These are phyloP conservation scores for Ustilago tritici DNA, from an alignment of 1,284 basidiomycete genomes.

Conservation along the genomic window DNA sequence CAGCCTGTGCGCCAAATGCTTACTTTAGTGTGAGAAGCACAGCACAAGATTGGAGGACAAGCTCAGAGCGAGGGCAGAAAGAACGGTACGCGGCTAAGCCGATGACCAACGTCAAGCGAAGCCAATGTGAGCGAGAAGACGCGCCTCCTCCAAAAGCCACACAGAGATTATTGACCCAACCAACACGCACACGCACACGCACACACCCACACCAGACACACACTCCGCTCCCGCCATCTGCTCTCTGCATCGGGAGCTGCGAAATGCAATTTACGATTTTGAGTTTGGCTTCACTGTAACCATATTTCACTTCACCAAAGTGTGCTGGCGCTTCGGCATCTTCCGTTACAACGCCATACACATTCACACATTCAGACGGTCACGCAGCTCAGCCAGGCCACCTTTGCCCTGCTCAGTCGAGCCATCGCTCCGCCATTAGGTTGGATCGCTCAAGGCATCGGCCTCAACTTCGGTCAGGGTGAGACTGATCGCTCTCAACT, in stretches of 20 bases:
- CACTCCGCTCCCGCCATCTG: not conserved
- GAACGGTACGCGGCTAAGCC: not conserved
- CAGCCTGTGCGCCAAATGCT: no score
- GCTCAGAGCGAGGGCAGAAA: not conserved
- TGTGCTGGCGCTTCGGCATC: not conserved
- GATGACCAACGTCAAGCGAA: not conserved
- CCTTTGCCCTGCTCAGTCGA: slow-evolving; percentile 1
- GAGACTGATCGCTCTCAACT: not conserved
- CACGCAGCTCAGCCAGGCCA: not conserved
- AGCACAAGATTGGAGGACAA: not conserved
- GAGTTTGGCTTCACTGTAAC: not conserved
- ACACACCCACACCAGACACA: not conserved
- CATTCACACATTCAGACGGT: not conserved
- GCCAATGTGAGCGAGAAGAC: not conserved
- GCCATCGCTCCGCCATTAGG: not conserved
- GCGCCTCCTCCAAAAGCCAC: not conserved
- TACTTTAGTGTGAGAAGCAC: not conserved
- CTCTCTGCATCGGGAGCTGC: slow-evolving; percentile 11
- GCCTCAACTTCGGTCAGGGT: not conserved
- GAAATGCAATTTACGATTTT: slow-evolving; percentile 9
- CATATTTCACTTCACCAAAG: no score
- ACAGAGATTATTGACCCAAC: not conserved
- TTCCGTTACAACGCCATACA: not conserved
- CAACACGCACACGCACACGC: not conserved
- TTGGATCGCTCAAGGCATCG: no score